Percentiles rank a stretch among this genome's conserved stretches.
Conservation (phyloP, 345 rosid species). For the Combretum micranthum region DNA sequence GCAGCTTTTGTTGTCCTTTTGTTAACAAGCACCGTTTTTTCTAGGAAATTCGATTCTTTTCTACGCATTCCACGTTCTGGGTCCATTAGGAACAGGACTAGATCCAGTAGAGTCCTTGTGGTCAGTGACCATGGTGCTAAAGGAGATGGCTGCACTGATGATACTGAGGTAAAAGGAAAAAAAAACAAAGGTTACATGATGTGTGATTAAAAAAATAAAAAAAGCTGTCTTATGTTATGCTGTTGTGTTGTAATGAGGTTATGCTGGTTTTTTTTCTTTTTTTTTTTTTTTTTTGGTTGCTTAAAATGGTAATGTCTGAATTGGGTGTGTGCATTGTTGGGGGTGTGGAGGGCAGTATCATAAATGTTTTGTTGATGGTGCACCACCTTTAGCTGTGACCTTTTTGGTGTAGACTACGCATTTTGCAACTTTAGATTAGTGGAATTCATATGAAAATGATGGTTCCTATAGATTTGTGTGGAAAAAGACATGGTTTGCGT, state of each 20-base stretch:
- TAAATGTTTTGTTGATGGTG: too few species aligned
- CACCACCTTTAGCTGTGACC: too few species aligned
- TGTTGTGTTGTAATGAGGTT: background rate
- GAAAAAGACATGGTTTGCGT: too few species aligned
- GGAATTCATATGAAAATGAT: too few species aligned
- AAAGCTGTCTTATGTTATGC: background rate
- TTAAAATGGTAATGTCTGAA: too few species aligned
- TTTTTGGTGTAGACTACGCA: too few species aligned
- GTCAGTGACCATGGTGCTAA: slow-evolving; percentile 57
- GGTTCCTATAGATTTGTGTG: too few species aligned
- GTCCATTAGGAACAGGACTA: slow-evolving; percentile 29
- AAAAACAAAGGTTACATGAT: too few species aligned
- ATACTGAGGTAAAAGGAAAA: slow-evolving; percentile 41
- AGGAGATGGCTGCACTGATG: slow-evolving; percentile 65
- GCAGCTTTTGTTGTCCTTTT: background rate
- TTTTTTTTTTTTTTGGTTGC: too few species aligned
- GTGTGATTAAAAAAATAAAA: background rate
- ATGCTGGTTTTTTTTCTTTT: background rate
- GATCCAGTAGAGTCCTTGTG: slow-evolving; percentile 44
- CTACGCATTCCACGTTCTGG: slow-evolving; percentile 50
- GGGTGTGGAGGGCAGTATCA: too few species aligned
- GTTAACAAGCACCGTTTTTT: slow-evolving; percentile 5
- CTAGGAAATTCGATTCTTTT: slow-evolving; percentile 32
- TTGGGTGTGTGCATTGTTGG: too few species aligned
- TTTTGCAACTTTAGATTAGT: too few species aligned